Conservation (phyloP, 2,329 filamentous ascomycete species). For the Sclerotinia sclerotiorum region DNA sequence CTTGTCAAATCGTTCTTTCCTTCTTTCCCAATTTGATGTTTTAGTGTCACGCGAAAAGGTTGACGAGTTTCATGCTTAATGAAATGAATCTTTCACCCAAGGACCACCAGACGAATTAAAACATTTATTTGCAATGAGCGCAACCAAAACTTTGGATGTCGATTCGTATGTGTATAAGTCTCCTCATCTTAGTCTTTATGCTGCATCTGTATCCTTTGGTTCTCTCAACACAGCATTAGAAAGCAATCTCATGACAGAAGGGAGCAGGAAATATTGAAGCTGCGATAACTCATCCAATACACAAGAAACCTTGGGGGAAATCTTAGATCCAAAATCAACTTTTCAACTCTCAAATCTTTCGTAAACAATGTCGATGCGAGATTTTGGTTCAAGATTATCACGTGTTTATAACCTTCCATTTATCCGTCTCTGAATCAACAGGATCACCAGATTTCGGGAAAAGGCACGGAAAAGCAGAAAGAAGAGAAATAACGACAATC, state of each 20-base stretch:
- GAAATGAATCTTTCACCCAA: neutral
- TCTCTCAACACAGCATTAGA: neutral
- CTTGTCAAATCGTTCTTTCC: slow-evolving; percentile 5
- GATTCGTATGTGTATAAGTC: neutral
- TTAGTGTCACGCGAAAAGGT: neutral
- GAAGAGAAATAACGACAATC: too few relatives aligned
- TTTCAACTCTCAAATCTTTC: neutral
- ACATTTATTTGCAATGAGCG: neutral
- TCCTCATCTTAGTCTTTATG: neutral
- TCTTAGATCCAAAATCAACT: neutral
- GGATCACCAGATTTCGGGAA: neutral
- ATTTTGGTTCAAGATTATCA: neutral
- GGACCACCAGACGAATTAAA: neutral
- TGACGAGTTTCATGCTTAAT: neutral
- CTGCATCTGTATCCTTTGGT: neutral
- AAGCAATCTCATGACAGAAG: neutral
- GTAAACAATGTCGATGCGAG: neutral
- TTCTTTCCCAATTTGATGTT: slow-evolving; percentile 4
- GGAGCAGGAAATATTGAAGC: neutral
- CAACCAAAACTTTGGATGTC: slow-evolving; percentile 1
- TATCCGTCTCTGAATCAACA: neutral
- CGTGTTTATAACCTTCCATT: neutral
- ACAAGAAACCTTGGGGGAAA: neutral
- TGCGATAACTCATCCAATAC: neutral
- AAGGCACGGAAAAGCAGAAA: neutral